A percentile compares a stretch with the other conserved stretches of the same genome.
phyloP scores from a whole-genome alignment of 345 rosid species.

The Boechera divaricarpa region DNA sequence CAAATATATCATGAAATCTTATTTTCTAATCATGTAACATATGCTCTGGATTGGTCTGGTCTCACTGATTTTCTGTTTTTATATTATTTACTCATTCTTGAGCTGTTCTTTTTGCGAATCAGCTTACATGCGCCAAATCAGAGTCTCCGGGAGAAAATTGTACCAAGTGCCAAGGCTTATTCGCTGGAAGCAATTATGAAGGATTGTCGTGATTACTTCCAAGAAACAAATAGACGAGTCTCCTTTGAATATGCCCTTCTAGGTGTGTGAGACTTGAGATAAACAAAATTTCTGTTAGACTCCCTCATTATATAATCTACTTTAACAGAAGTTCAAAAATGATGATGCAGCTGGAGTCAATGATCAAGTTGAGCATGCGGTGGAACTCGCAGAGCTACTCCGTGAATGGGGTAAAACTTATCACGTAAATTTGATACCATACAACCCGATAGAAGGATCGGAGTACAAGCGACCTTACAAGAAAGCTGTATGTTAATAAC shows the following conservation, averaged over 20 bases:
- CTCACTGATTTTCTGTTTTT: neutral
- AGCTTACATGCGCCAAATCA: constrained; percentile 97
- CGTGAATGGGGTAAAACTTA: constrained; percentile 77
- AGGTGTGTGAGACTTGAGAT: constrained; percentile 53
- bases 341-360: constrained; percentile 83
- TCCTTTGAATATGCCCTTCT: constrained; percentile 93
- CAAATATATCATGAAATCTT: neutral
- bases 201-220: constrained; percentile 87
- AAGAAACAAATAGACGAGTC: constrained; percentile 80
- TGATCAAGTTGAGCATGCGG: constrained; percentile 76
- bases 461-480: constrained; percentile 81
- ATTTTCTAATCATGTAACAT: neutral
- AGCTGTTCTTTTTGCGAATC: constrained; percentile 31
- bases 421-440: constrained; percentile 93
- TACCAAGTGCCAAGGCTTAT: constrained; percentile 95
- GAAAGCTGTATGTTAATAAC: constrained; percentile 62
- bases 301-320: neutral
- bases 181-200: constrained; percentile 90
- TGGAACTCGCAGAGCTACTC: constrained; percentile 83
- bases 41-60: neutral
- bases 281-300: neutral
- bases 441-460: constrained; percentile 88
- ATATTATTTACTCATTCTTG: constrained; percentile 9
- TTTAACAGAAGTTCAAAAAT: constrained; percentile 27
- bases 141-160: constrained; percentile 85